phyloP scores from a whole-genome alignment of 768 basidiomycete genomes.

The Mrakia frigida region DNA sequence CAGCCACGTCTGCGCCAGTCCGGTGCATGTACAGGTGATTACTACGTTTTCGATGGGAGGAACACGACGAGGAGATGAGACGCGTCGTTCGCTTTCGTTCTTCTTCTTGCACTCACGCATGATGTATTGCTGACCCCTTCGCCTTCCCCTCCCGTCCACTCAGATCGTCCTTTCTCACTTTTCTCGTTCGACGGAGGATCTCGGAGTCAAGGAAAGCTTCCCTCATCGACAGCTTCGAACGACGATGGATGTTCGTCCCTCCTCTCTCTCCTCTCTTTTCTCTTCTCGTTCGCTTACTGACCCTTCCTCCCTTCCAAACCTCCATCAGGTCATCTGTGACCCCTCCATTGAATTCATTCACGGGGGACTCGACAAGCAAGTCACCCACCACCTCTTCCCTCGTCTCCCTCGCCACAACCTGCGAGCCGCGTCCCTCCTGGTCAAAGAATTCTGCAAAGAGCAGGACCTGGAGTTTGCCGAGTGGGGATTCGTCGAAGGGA shows the following conservation, averaged over 20 bases:
- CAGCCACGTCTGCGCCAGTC: constrained; percentile 79
- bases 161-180: constrained; percentile 95
- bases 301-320: not conserved
- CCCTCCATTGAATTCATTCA: constrained; percentile 80
- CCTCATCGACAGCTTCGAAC: constrained; percentile 90
- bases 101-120: too few species aligned
- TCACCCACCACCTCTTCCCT: constrained; percentile 95
- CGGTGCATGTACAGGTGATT: constrained; percentile 89
- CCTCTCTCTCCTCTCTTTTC: not conserved
- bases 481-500: constrained; percentile 83
- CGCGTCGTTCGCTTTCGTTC: too few species aligned
- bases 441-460: constrained; percentile 81
- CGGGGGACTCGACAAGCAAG: constrained; percentile 95
- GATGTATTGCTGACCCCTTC: not conserved
- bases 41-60: too few species aligned
- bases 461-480: constrained; percentile 73
- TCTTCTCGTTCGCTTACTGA: not conserved
- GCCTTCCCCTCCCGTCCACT: not conserved
- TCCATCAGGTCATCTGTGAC: constrained; percentile 61
- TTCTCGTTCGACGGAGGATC: constrained; percentile 84
- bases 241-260: constrained; percentile 66
- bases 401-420: constrained; percentile 91
- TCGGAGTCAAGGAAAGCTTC: constrained; percentile 88
- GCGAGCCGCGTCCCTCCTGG: constrained; percentile 68
- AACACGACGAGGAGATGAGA: not conserved